Conservation (phyloP, 768 basidiomycete genomes). For the Podaxis rugospora region DNA sequence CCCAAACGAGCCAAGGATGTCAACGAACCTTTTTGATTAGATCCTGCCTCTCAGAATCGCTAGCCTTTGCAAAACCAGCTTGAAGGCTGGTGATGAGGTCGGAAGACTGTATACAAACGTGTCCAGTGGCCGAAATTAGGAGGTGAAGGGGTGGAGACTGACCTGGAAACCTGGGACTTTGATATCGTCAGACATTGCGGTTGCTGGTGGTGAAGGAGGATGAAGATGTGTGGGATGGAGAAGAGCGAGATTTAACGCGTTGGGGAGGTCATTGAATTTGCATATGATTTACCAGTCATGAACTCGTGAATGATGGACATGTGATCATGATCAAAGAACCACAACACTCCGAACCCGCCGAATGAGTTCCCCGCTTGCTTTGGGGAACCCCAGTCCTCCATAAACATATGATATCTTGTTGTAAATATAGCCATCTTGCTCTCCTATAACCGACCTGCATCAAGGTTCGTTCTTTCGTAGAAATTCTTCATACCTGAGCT, state of each 20-base stretch:
- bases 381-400: background rate
- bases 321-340: background rate
- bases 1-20: background rate
- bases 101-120: constrained; percentile 48
- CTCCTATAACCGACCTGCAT: background rate
- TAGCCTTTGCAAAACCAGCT: constrained; percentile 46
- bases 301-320: background rate
- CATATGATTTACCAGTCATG: constrained; percentile 8
- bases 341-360: background rate
- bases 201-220: constrained; percentile 13
- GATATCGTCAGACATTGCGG: constrained; percentile 60
- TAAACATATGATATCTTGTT: background rate
- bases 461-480: no score
- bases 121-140: background rate
- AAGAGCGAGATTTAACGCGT: constrained; percentile 2
- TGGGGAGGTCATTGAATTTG: background rate
- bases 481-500: background rate
- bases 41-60: constrained; percentile 57
- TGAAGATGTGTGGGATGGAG: background rate
- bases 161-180: constrained; percentile 77
- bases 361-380: background rate
- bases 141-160: background rate
- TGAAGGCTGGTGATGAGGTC: constrained; percentile 55
- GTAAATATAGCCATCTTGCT: background rate
- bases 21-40: constrained; percentile 69